A percentile compares a stretch with the other conserved stretches of the same genome.
These are phyloP conservation scores for Clitopilus hobsonii DNA, from an alignment of 768 basidiomycete species.

Conservation along the genomic window DNA sequence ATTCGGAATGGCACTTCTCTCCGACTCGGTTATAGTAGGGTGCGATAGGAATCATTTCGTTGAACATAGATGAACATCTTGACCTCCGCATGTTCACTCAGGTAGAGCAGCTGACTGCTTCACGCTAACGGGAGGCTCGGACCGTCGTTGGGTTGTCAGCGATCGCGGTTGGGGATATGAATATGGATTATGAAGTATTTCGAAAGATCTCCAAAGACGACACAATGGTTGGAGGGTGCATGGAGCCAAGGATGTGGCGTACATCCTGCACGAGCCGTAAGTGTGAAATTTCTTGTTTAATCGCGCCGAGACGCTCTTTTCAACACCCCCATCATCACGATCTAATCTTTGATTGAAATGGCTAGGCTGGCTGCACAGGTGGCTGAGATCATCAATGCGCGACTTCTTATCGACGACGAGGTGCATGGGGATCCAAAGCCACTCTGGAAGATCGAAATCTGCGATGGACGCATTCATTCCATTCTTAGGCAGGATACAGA, in stretches of 20 bases:
- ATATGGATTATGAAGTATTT: neutral
- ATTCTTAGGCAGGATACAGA: slow-evolving; percentile 12
- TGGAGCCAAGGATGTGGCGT: neutral
- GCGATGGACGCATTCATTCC: slow-evolving; percentile 18
- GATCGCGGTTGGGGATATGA: neutral
- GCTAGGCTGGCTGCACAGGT: neutral
- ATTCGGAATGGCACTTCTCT: neutral
- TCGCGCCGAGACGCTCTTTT: neutral
- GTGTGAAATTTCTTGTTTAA: neutral
- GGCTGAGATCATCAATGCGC: slow-evolving; percentile 19
- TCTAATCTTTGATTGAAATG: neutral
- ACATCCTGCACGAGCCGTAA: neutral
- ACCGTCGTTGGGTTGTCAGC: neutral
- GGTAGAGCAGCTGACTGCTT: neutral
- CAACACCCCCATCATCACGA: neutral
- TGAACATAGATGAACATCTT: neutral
- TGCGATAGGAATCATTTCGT: neutral
- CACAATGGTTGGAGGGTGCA: neutral
- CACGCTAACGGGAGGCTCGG: neutral
- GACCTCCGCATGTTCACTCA: neutral
- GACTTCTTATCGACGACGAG: slow-evolving; percentile 18
- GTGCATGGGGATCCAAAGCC: slow-evolving; percentile 18
- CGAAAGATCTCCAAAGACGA: neutral
- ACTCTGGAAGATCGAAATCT: slow-evolving; percentile 27
- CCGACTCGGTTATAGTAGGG: neutral